Evolutionary conservation across 805 yeast genomes (phyloP), one percentile per base, ranked within the genome.

Genomic region (Yarrowia alimentaria): DNA sequence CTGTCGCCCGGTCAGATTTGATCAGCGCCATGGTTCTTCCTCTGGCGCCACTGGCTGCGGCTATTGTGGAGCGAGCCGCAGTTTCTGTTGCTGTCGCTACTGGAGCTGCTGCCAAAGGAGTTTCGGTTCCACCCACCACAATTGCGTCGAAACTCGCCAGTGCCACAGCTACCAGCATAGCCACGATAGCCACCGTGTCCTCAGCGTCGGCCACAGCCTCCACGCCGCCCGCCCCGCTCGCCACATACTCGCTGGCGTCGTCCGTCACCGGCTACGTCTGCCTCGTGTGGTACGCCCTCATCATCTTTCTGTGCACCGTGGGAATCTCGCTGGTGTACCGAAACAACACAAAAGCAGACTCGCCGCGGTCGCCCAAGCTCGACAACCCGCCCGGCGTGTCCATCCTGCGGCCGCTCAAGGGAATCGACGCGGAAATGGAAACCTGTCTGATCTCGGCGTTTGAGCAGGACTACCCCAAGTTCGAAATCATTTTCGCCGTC

Each of bases 351-450:
- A 13, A 12, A 3, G 29, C 50, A 0, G 21, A 24, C 6, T 1
- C 31, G 10, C 29, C 38, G 2, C 16, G 26, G 13, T 34, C 31
- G 5, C 32, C 47, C 12, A 4, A 10, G 3, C 13, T 28, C 31
- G 6, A 17, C 18, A 22, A 8, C 18, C 52, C 52, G 2, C 33
- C 77, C 53, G 82, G 85, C 6, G 95, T 88, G 14, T 77, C 93
- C 1, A 85, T 89, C 19, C 62, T 88, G 26, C 68, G 96, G 22
- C 96, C 96, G 0, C 71, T 88, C 53, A 86, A 86, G 61, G 96
- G 96, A 13, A 68, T 86, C 13, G 96, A 88, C 63, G 77, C 89
- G 1, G 90, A 83, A 57, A 72, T 87, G 66, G 76, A 72, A 29
- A 64, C 74, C 9, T 87, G 95, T 61, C 67, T 89, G 29, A 78